Evolutionary conservation across 2,329 filamentous ascomycete genomes (phyloP), one percentile per base, ranked within the genome.

Genomic region (Epichloe sylvatica): DNA sequence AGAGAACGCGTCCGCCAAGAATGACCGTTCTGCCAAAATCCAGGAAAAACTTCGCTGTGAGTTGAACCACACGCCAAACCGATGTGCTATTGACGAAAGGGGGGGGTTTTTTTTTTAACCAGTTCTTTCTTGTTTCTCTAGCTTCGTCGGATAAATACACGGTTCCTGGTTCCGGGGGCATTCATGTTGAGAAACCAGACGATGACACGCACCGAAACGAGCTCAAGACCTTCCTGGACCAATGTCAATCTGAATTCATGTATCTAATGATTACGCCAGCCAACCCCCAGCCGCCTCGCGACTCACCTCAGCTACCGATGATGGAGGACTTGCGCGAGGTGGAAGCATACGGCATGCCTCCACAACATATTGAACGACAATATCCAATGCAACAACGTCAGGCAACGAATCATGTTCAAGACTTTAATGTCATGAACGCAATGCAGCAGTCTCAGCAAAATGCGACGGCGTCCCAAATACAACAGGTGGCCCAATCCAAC

Each of bases 231-330:
- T 83, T 82, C 60, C 70, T 83, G 53, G 80, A 83, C 54, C 77
- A 80, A 59, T 80, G 79, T 63, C 73, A 81, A 62, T 73, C 75
- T 55, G 79, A 83, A 59, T 81, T 83, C 52, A 80, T 79, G 54
- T 83, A 83, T 57, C 70, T 83, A 13, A 81, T 83, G 79, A 74
- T 81, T 46, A 78, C 79, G 0, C 80, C 80, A 1, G 79, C 80
- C 39, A 83, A 83, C 61, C 80, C 80, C 3, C 67, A 76, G 40
- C 80, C 80, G 1, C 80, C 79, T n/a, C 73, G 80, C 61, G 80
- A 82, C 23, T 79, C 77, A 2, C 76, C 76, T 4, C 76, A 73
- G 2, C 61, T 80, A 11, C 77, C 77, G 9, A 68, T 78, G 40
- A 71, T 79, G 25, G 79, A 81, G 45, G 78, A 81, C 49, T 56